Evolutionary conservation across 805 yeast species (phyloP).

Genomic region (Pichia thaimueangensis): DNA sequence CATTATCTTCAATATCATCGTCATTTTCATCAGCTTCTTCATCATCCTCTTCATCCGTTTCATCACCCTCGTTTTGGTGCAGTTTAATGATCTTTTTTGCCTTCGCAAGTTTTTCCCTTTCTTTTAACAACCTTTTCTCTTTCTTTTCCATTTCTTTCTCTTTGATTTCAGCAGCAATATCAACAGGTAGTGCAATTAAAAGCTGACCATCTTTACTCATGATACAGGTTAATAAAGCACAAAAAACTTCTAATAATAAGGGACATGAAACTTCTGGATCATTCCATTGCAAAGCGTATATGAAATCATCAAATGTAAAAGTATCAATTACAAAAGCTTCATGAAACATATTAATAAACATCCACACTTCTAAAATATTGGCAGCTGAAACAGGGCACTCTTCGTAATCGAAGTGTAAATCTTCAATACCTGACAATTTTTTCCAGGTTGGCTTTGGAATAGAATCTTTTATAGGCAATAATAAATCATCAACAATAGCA

Average conservation of each 20-base stretch:
- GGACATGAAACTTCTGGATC: conserved; percentile 41
- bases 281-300: conserved; percentile 49
- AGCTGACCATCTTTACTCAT: conserved; percentile 35
- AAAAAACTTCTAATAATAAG: conserved; percentile 60
- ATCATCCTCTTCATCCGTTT: conserved; percentile 12
- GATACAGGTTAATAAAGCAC: conserved; percentile 52
- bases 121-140: conserved; percentile 16
- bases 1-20: conserved; percentile 8
- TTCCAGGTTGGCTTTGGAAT: conserved; percentile 23
- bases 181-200: conserved; percentile 24
- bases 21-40: conserved; percentile 16
- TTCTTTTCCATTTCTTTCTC: conserved; percentile 14
- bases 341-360: conserved; percentile 65
- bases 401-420: conserved; percentile 13
- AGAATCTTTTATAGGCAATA: conserved; percentile 22
- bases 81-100: conserved; percentile 20
- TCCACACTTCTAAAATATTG: conserved; percentile 64
- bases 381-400: conserved; percentile 13
- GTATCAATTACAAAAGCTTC: conserved; percentile 59
- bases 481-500: conserved; percentile 28
- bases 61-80: conserved; percentile 19
- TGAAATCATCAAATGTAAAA: conserved; percentile 73
- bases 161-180: conserved; percentile 19
- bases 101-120: conserved; percentile 20
- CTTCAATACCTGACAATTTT: conserved; percentile 18